A percentile compares a stretch with the other conserved stretches of the same genome.
Evolutionary conservation across 179 eudicot genomes (phyloP).

Genomic region (Heliamphora pulchella): DNA sequence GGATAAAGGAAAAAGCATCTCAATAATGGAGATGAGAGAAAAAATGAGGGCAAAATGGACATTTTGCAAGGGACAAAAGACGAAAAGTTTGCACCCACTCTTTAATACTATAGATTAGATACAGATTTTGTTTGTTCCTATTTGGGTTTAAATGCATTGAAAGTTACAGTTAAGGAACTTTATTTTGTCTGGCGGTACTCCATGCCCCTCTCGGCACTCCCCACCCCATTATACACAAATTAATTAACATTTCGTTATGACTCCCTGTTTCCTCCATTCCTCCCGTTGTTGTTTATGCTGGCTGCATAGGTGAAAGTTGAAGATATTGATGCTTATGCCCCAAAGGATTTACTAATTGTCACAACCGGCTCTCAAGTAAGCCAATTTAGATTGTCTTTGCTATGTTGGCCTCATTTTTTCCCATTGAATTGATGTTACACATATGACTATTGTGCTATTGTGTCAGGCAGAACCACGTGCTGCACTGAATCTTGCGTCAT

Average conservation of each 20-base stretch:
- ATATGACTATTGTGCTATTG: constrained; percentile 28
- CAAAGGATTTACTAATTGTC: constrained; percentile 85
- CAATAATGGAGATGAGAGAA: too few species aligned
- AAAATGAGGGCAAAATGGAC: background rate
- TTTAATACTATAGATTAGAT: background rate
- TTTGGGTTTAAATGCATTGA: background rate
- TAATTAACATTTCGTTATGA: background rate
- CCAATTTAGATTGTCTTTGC: constrained; percentile 21
- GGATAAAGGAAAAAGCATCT: too few species aligned
- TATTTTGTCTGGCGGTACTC: background rate
- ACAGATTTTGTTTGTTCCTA: background rate
- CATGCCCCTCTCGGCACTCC: background rate
- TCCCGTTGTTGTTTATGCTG: constrained; percentile 6
- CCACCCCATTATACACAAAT: background rate
- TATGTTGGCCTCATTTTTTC: constrained; percentile 4
- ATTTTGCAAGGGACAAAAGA: background rate
- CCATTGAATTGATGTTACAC: constrained; percentile 13
- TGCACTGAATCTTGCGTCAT: constrained; percentile 93
- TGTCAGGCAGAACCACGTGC: constrained; percentile 99
- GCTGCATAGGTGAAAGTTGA: constrained; percentile 69
- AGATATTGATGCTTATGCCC: constrained; percentile 95
- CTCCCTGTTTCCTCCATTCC: constrained; percentile 2
- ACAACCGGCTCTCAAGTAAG: constrained; percentile 99
- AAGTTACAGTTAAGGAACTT: background rate
- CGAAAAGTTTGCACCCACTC: background rate